Evolutionary conservation across 371 early-diverging fungal species (phyloP).

Genomic region (Rhizopus sp.): DNA sequence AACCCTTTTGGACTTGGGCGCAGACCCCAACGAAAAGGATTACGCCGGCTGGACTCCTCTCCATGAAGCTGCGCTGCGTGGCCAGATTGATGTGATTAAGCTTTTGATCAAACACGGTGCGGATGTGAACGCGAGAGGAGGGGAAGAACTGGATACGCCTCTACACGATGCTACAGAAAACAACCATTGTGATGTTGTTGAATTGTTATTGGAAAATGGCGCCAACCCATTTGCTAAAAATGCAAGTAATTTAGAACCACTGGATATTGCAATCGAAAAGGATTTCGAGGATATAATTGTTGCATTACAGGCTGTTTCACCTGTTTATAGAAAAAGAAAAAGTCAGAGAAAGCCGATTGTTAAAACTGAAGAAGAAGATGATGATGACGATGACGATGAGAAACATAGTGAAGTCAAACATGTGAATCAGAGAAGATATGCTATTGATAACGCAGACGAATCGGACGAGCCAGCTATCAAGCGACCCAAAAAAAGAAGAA

Average conservation of each 20-base stretch:
- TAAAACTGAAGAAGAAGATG: not conserved
- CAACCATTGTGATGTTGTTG: conserved; percentile 65
- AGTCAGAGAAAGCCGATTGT: not conserved
- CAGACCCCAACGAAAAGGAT: conserved; percentile 70
- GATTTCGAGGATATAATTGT: conserved; percentile 47
- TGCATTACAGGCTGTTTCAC: conserved; percentile 21
- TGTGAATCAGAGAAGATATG: not conserved
- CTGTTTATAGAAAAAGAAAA: conserved; percentile 15
- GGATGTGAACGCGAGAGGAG: conserved; percentile 64
- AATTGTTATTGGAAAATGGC: conserved; percentile 60
- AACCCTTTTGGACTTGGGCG: conserved; percentile 65
- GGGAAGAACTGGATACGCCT: conserved; percentile 72
- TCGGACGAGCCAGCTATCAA: not conserved
- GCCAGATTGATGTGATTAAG: conserved; percentile 58
- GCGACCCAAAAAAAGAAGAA: conserved; percentile 27
- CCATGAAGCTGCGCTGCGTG: conserved; percentile 75
- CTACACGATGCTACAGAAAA: conserved; percentile 83
- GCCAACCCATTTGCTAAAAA: conserved; percentile 59
- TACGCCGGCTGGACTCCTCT: conserved; percentile 79
- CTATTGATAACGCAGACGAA: not conserved
- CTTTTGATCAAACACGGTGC: conserved; percentile 73
- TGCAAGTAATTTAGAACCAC: conserved; percentile 51
- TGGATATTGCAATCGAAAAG: conserved; percentile 56
- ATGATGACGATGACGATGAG: not conserved
- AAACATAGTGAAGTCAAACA: conserved; percentile 1